A percentile compares a stretch with the other conserved stretches of the same genome.
Conservation (phyloP, 2,329 filamentous ascomycete genomes). For the Uncinocarpus reesii region DNA sequence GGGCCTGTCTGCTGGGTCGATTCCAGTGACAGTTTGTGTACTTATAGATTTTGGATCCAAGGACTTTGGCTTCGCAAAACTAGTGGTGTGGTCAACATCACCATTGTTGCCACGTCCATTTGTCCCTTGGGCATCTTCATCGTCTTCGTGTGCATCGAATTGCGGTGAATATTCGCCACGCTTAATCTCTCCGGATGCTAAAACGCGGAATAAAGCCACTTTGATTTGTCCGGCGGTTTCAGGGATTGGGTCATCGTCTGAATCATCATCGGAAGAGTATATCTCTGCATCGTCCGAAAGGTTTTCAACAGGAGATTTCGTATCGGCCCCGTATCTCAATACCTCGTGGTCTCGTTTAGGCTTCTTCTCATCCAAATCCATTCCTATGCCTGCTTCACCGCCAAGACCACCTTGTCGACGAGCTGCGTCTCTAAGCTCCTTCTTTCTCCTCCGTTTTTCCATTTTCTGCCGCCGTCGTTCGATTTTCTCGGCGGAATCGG, state of each 20-base stretch:
- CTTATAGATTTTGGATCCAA: conserved; percentile 95
- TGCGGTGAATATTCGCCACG: conserved; percentile 96
- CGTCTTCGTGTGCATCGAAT: conserved; percentile 92
- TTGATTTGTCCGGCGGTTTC: conserved; percentile 97
- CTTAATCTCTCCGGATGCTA: conserved; percentile 94
- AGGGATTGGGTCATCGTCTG: conserved; percentile 67
- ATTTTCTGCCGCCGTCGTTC: conserved; percentile 55
- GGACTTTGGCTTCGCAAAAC: conserved; percentile 92
- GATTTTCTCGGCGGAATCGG: conserved; percentile 75
- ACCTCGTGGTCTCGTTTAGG: conserved; percentile 43
- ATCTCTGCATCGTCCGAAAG: conserved; percentile 59
- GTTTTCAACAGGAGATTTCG: conserved; percentile 62
- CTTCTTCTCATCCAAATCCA: conserved; percentile 31
- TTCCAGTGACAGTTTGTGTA: conserved; percentile 97
- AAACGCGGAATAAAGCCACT: conserved; percentile 86
- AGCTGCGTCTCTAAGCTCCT: conserved; percentile 39
- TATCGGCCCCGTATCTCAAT: conserved; percentile 70
- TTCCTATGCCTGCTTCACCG: conserved; percentile 31
- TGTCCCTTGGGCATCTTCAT: conserved; percentile 53
- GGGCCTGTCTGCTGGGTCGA: conserved; percentile 89
- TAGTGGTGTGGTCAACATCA: conserved; percentile 92
- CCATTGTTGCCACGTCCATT: conserved; percentile 51
- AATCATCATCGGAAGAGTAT: conserved; percentile 56
- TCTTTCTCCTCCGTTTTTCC: conserved; percentile 76
- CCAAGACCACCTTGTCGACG: conserved; percentile 43